Evolutionary conservation across 768 basidiomycete species (phyloP), one percentile per base, ranked within the genome.

Genomic region (Lactifluus piperatus): DNA sequence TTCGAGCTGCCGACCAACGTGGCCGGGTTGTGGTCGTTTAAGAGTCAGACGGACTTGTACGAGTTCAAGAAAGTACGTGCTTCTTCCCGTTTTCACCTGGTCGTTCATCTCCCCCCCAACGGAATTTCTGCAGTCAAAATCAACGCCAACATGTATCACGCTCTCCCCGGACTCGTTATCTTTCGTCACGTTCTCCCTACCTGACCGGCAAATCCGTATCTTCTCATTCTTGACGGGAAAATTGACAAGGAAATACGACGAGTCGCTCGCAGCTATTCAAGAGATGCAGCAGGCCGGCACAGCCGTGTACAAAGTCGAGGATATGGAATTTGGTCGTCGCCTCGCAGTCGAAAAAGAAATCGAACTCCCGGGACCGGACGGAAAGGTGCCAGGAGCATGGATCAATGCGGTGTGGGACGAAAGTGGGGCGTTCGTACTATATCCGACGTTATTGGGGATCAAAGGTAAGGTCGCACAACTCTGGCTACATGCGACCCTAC

Each of bases 211-310:
- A 72, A 84, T 99, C 44, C 90, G 95, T 53, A 78, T 97, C 51
- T 99, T 99, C 75, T 87, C 85, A 27, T 93, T 97, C 77, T 78
- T 94, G 11, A 80, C 82, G 0, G 97, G 92, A 7, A 97, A 94
- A 68, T 75, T 97, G 64, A 85, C 83, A 16, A 85, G 95, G 20
- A 91, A 91, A 69, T 99, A 97, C 70, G 97, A 99, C 62, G 97
- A 99, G 72, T 92, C 90, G 0, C 78, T 98, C 6, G 75, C 81
- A 29, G 94, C 97, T 0, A 89, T 94, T 39, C 91, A 95, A 69
- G 94, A 97, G 71, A 97, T 99, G 94, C 97, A 99, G 70, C 97
- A 98, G 71, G 94, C 94, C 1, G 95, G 94, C 1, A 97, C 97
- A 4, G 88, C 91, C 0, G 81, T 91, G 20, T 91, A 88, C 72